Evolutionary conservation across 2,329 filamentous ascomycete genomes (phyloP), one percentile per base, ranked within the genome.

Genomic region (Basipetospora chlamydospora): DNA sequence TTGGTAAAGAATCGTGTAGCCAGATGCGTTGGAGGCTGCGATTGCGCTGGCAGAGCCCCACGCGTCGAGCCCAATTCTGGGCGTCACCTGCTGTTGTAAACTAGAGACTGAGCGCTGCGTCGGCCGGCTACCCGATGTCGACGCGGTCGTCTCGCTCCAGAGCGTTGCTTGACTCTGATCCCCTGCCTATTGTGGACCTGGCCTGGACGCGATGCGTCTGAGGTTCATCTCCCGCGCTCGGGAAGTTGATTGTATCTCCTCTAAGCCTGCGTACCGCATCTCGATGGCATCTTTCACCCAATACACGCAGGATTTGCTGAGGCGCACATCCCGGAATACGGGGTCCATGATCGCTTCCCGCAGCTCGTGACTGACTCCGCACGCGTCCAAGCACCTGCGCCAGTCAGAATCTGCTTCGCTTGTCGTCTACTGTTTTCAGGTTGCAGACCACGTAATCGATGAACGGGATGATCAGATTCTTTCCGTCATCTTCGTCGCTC

Each of bases 321-420:
- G 25, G 2, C 47, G 42, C 6, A 45, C 11, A 17, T 34, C 15
- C 26, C 41, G 42, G 29, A 48, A 48, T 4, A 2, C 4, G 4
- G 42, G 39, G 15, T 49, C 42, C 16, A 49, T 38, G 18, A 49
- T 47, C 2, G 42, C 42, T 7, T 39, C 16, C 15, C 15, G 28
- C 8, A 29, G 10, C 9, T 29, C 28, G 11, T n/a, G 11, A 9
- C 10, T 12, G 8, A 29, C 9, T 9, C 28, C 28, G 12, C 28
- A 29, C 9, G 9, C 28, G 15, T 16, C 13, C 11, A 29, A n/a
- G 13, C 28, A 29, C 28, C 28, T 9, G 10, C 28, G 11, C 28
- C 28, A 29, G 11, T 29, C 28, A n/a, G 11, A 10, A 26, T 26
- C 25, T 11, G 11, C 25, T 3, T 26, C 25, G 7, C 11, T 23